These are phyloP conservation scores for Bretschneidera sinensis DNA, from an alignment of 345 rosid species.

Conservation along the genomic window DNA sequence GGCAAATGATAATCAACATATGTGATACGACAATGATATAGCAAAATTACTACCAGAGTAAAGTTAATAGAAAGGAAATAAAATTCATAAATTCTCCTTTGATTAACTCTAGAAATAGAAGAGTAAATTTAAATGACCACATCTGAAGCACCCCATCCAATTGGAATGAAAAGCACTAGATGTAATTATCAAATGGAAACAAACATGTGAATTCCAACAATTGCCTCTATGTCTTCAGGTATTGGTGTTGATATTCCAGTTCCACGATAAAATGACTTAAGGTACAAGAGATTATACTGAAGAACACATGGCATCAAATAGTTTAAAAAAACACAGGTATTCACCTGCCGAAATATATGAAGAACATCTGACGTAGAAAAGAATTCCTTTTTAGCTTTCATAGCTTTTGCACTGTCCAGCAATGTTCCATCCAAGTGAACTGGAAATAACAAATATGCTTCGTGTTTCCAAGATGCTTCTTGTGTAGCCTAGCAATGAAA, in stretches of 20 bases:
- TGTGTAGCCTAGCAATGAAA: constrained; percentile 50
- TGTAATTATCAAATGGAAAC: neutral
- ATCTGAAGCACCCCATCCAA: neutral
- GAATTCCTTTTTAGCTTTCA: constrained; percentile 84
- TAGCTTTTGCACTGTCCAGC: constrained; percentile 67
- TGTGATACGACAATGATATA: neutral
- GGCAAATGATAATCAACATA: constrained; percentile 1
- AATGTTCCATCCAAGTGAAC: constrained; percentile 96
- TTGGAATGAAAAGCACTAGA: neutral
- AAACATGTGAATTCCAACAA: no score
- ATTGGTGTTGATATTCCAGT: no score
- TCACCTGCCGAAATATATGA: constrained; percentile 89
- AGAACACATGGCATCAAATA: neutral
- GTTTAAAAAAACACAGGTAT: constrained; percentile 1
- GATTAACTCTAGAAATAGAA: neutral
- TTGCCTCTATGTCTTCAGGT: no score
- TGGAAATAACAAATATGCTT: constrained; percentile 94
- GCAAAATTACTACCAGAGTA: neutral
- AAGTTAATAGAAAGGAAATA: neutral
- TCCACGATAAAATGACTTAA: no score
- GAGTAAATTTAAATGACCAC: neutral
- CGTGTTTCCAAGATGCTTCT: constrained; percentile 82
- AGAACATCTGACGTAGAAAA: constrained; percentile 83
- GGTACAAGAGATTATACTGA: no score
- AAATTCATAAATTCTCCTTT: neutral